Base-by-base conservation (phyloP, 2,329 filamentous ascomycete genomes). In the Ophiognomonia clavigignenti-juglandacearum region DNA sequence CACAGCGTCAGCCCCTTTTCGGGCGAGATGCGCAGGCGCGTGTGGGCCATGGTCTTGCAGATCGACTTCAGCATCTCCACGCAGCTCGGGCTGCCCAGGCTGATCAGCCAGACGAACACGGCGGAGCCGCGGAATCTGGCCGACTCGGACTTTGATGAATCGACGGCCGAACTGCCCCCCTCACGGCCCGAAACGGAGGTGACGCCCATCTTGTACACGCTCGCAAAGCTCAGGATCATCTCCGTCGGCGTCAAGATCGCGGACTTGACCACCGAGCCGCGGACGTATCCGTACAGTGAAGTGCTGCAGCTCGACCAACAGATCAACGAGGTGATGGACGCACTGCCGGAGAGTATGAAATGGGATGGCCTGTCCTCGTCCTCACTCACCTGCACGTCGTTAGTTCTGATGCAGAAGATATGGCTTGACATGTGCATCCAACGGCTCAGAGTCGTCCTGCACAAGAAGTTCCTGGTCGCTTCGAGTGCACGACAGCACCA, bases 401-500 rank as follows among this genome's bases (percentile, higher is more conserved):
- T 72, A n/a, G 54, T 75, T 8, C 68, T 81, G 26, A 73, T 80
- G 63, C 66, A 68, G 20, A 67, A 73, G 5, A 69, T 77, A 51
- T 75, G 72, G 34, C 57, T 80, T 19, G 69, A 77, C 16, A 58
- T 79, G 4, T 60, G 76, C 5, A 75, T 73, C 54, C 69, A 73
- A 38, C 77, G 77, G 54, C 63, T 71, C 8, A 69, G 70, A 40
- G 69, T 73, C 26, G 70, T 78, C 1, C 57, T 82, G n/a, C 77
- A 81, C 55, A 67, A 77, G 14, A 70, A 69, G 23, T 78, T 73
- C 53, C 67, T 81, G 52, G 64, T 65, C 10, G 61, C 44, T 1
- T 37, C 66, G 14, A n/a, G n/a, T n/a, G n/a, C n/a, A n/a, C 53
- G 50, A 1, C 63, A 43, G 56, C 68, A 64, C 44, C 54, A 43